Base-by-base conservation (phyloP, 495 filamentous ascomycete genomes). In the Penicillium longicatenatum region DNA sequence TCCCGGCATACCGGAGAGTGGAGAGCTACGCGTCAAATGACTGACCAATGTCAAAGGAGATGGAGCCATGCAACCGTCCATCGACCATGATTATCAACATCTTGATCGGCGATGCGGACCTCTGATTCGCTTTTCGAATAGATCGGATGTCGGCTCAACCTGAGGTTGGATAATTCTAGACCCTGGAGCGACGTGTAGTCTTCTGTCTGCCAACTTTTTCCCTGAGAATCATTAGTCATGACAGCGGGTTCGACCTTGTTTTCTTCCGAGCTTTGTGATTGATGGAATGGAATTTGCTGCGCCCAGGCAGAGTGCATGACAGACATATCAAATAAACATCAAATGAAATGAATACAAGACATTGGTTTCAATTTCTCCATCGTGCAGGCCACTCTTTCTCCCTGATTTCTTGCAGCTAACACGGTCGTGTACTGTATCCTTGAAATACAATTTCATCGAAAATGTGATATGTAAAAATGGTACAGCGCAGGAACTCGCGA, bases 381-480 rank as follows among this genome's bases (percentile, higher is more conserved):
- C 20, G 17, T 44, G n/a, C 8, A 9, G 3, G 31, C 31, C 31
- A 12, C 41, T 46, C 26, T 22, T 9, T n/a, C 16, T 48, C 24
- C 14, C 17, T 48, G 22, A 48, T 48, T 31, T 48, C 45, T 29
- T 48, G 45, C 45, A 29, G 44, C 20, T 24, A 26, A 46, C 43
- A 46, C 41, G 41, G 20, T 12, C 20, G 43, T 16, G 43, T 46
- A 21, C 3, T 26, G 26, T 26, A 26, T 5, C 7, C 7, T 12
- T 24, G 16, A 48, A 30, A 48, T 30, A 48, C 45, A 24, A 22
- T 48, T 30, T 14, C 22, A 16, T 48, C 24, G n/a, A 51, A 57
- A 65, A 62, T 67, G 62, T 67, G 65, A 67, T 60, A 50, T 62
- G 53, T 67, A 61, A 9, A 35, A 2, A 7, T 17, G n/a, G 24